Conservation (phyloP, 2,329 filamentous ascomycete genomes). For the Didymella glomerata region DNA sequence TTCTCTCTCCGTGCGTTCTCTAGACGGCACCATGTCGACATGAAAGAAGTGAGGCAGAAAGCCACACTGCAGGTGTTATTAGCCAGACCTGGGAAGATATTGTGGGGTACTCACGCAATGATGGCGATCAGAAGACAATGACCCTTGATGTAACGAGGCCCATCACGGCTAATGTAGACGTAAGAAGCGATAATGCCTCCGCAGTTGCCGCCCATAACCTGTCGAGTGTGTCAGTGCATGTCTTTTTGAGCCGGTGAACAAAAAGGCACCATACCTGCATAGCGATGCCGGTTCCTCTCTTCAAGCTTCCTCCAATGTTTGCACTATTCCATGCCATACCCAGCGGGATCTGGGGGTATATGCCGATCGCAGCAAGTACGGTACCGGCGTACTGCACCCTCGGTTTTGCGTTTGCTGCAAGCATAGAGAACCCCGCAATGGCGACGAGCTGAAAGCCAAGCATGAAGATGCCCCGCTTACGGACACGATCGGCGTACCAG, state of each 20-base stretch:
- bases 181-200: constrained; percentile 75
- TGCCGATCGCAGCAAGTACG: constrained; percentile 51
- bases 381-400: constrained; percentile 47
- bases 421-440: constrained; percentile 59
- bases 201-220: constrained; percentile 63
- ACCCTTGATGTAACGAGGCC: constrained; percentile 56
- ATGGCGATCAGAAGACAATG: constrained; percentile 58
- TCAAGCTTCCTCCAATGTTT: constrained; percentile 65
- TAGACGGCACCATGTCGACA: constrained; percentile 65
- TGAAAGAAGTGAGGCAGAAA: constrained; percentile 60
- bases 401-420: constrained; percentile 38
- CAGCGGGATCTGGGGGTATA: constrained; percentile 65
- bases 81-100: neutral
- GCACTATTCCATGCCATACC: constrained; percentile 67
- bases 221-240: neutral
- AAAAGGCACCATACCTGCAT: constrained; percentile 52
- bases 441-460: constrained; percentile 56
- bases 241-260: neutral
- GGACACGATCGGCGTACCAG: constrained; percentile 40
- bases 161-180: constrained; percentile 57
- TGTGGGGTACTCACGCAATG: constrained; percentile 45
- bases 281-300: constrained; percentile 64
- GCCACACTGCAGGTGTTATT: constrained; percentile 53
- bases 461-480: constrained; percentile 44
- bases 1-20: constrained; percentile 66